Percentiles rank a stretch among this genome's conserved stretches.
These are phyloP conservation scores for Dioscorea alata DNA, from an alignment of 106 monocot genomes.

Conservation along the genomic window DNA sequence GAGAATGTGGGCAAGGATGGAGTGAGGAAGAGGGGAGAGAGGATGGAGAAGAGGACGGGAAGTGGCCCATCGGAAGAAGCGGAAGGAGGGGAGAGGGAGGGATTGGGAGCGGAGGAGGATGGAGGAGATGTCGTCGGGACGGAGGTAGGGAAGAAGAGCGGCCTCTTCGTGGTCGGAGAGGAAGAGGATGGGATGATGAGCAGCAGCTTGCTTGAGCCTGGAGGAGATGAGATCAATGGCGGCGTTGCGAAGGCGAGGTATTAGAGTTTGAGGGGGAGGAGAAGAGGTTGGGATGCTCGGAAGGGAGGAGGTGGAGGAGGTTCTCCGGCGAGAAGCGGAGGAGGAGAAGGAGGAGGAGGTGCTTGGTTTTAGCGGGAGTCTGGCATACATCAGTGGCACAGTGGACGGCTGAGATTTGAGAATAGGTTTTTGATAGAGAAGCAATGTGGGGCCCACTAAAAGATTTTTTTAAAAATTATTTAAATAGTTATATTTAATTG, in stretches of 20 bases:
- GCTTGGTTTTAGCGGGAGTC: too few relatives aligned
- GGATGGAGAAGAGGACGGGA: constrained; percentile 11
- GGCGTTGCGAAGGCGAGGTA: constrained; percentile 9
- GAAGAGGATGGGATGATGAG: constrained; percentile 7
- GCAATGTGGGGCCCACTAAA: too few relatives aligned
- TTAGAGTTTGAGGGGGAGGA: constrained; percentile 13
- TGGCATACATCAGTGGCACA: too few relatives aligned
- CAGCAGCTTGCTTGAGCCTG: constrained; percentile 18
- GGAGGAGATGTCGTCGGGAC: constrained; percentile 27
- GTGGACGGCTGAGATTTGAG: too few relatives aligned
- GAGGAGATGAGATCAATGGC: constrained; percentile 19
- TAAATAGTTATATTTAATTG: too few relatives aligned
- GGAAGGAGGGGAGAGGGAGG: constrained; percentile 44
- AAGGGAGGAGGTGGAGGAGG: constrained; percentile 1
- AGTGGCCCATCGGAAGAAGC: constrained; percentile 43
- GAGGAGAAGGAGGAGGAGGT: too few relatives aligned
- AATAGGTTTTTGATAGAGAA: too few relatives aligned
- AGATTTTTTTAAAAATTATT: too few relatives aligned
- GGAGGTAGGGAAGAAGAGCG: constrained; percentile 36
- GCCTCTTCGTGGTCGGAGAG: background rate
- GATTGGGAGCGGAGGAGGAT: constrained; percentile 49
- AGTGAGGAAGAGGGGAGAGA: constrained; percentile 22
- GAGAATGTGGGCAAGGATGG: constrained; percentile 45
- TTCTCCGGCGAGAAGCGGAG: too few relatives aligned
- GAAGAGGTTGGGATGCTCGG: background rate